Conservation (phyloP, 148 eudicot genomes). For the Fallopia convolvulus region DNA sequence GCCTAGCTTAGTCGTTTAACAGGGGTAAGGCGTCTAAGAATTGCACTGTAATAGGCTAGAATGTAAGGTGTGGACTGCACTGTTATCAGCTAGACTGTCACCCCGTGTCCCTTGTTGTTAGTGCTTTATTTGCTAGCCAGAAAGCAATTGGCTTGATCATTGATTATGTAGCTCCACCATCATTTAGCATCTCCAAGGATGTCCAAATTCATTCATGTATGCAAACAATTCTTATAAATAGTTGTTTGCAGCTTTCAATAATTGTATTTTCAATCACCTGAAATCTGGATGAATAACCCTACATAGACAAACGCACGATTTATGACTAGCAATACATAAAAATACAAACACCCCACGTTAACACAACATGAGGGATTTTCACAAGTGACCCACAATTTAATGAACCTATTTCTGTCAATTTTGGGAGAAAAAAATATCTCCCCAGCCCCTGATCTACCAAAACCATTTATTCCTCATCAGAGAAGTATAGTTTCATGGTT, state of each 20-base stretch:
- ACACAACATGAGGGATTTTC: neutral
- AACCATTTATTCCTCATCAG: slow-evolving; percentile 3
- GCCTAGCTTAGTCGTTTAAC: no score
- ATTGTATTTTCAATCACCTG: neutral
- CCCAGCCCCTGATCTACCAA: neutral
- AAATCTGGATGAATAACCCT: neutral
- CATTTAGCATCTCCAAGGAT: neutral
- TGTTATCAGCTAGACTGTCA: no score
- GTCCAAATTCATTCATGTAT: neutral
- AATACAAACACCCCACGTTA: neutral
- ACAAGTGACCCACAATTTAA: neutral
- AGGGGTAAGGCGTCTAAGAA: no score
- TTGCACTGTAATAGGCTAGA: no score
- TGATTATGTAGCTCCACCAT: neutral
- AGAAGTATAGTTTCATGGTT: neutral
- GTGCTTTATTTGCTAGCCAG: no score
- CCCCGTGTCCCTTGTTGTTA: no score
- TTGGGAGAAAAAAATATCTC: neutral
- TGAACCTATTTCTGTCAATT: neutral
- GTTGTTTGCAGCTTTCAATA: neutral
- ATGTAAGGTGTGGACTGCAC: no score
- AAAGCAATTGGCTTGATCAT: no score
- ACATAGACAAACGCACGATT: neutral
- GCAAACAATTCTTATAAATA: no score
- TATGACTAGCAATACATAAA: neutral